These are phyloP conservation scores for Cordyceps farinosa DNA, from an alignment of 2,329 filamentous ascomycete species.

Conservation along the genomic window DNA sequence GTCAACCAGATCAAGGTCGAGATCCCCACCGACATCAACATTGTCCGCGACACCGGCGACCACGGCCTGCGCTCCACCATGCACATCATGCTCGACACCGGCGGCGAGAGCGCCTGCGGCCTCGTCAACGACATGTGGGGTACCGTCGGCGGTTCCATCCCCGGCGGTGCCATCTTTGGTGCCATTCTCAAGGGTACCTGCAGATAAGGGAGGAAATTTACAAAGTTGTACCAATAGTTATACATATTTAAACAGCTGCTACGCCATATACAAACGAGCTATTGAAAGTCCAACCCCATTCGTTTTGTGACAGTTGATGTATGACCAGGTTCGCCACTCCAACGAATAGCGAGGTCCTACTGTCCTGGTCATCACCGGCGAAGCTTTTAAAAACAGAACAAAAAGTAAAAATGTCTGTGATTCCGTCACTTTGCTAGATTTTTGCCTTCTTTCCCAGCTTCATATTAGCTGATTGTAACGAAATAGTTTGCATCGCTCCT, in stretches of 20 bases:
- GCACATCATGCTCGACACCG: conserved; percentile 17
- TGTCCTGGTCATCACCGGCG: too few relatives aligned
- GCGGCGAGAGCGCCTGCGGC: conserved; percentile 14
- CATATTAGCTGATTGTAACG: too few relatives aligned
- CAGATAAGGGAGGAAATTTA: background rate
- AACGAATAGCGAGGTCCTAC: too few relatives aligned
- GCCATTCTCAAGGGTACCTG: conserved; percentile 16
- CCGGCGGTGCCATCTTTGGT: conserved; percentile 15
- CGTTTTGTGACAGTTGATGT: too few relatives aligned
- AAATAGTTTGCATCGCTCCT: too few relatives aligned
- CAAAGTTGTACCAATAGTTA: background rate
- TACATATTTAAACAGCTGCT: background rate
- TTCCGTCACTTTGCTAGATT: too few relatives aligned
- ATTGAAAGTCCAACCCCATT: background rate
- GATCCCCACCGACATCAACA: conserved; percentile 17
- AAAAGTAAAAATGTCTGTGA: too few relatives aligned
- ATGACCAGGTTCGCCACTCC: too few relatives aligned
- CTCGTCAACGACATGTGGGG: conserved; percentile 12
- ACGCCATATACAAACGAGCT: background rate
- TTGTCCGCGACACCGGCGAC: conserved; percentile 16
- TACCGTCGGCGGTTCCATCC: conserved; percentile 1
- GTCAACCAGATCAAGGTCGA: conserved; percentile 13
- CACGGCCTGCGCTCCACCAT: conserved; percentile 17
- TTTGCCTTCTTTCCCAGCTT: too few relatives aligned
- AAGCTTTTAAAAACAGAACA: too few relatives aligned